Conservation (phyloP, 2,329 filamentous ascomycete species). For the Pochonia chlamydosporia region DNA sequence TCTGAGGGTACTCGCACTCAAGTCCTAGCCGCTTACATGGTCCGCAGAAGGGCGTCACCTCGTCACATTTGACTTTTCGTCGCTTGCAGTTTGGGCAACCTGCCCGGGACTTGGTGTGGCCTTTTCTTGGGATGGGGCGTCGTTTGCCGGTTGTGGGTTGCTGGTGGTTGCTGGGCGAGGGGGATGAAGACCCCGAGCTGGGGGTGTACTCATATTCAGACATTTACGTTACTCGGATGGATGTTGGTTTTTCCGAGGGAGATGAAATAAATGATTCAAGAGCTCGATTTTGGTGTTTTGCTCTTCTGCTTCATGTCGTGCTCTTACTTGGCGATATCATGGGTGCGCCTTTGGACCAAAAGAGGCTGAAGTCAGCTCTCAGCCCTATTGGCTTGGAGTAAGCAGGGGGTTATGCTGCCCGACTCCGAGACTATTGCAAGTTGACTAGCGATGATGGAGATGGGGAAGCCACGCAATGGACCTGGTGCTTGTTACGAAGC, state of each 20-base stretch:
- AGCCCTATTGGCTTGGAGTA: too few species aligned
- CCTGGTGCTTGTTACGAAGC: too few species aligned
- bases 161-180: neutral
- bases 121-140: constrained; percentile 26
- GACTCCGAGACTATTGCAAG: neutral
- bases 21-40: constrained; percentile 30
- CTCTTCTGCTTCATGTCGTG: too few species aligned
- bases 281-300: too few species aligned
- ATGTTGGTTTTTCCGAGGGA: too few species aligned
- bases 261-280: too few species aligned
- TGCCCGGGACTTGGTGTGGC: constrained; percentile 27
- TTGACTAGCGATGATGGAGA: too few species aligned
- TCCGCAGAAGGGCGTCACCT: constrained; percentile 27
- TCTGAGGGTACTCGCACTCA: constrained; percentile 25
- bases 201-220: neutral
- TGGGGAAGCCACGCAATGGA: too few species aligned
- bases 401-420: neutral
- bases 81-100: constrained; percentile 27
- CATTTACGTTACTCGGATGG: too few species aligned
- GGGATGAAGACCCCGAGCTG: constrained; percentile 4
- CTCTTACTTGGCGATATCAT: too few species aligned
- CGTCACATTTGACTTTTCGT: constrained; percentile 40
- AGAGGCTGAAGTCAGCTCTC: too few species aligned
- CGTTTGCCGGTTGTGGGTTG: constrained; percentile 12
- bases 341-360: too few species aligned